Percentiles rank a stretch among this genome's conserved stretches.
Conservation (phyloP, 192 early-diverging fungal species). For the Ambispora gerdemannii region DNA sequence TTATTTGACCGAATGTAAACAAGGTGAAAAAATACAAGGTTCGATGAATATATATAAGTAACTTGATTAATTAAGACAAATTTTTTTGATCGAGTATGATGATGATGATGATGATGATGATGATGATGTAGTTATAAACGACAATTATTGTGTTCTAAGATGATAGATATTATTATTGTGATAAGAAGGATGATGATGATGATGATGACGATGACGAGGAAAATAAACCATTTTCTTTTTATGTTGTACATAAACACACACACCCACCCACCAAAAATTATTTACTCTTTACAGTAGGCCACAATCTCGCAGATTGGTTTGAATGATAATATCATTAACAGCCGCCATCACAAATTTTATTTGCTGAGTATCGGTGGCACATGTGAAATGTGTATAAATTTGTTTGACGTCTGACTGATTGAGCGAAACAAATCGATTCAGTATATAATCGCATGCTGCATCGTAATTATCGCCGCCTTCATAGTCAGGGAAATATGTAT, state of each 20-base stretch:
- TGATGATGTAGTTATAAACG: neutral
- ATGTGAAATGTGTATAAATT: constrained; percentile 86
- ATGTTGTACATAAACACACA: too few relatives aligned
- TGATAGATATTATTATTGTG: neutral
- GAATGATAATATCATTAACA: constrained; percentile 88
- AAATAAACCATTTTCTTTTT: too few relatives aligned
- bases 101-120: neutral
- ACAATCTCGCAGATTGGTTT: constrained; percentile 74
- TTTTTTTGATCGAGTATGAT: too few relatives aligned
- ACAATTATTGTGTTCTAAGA: neutral
- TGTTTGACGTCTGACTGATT: constrained; percentile 79
- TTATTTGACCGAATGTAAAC: too few relatives aligned
- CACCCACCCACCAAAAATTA: neutral
- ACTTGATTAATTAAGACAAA: too few relatives aligned
- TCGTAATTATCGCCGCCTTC: constrained; percentile 67
- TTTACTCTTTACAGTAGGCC: constrained; percentile 64
- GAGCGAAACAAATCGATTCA: constrained; percentile 76
- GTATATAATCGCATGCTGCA: constrained; percentile 72
- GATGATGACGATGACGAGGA: too few relatives aligned
- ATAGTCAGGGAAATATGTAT: constrained; percentile 90
- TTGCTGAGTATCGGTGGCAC: constrained; percentile 82
- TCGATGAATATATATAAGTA: too few relatives aligned
- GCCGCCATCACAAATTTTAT: constrained; percentile 89
- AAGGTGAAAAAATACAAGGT: too few relatives aligned
- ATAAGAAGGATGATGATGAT: neutral